phyloP scores from a whole-genome alignment of 2,329 filamentous ascomycete species.

The Clarireedia hainanense region DNA sequence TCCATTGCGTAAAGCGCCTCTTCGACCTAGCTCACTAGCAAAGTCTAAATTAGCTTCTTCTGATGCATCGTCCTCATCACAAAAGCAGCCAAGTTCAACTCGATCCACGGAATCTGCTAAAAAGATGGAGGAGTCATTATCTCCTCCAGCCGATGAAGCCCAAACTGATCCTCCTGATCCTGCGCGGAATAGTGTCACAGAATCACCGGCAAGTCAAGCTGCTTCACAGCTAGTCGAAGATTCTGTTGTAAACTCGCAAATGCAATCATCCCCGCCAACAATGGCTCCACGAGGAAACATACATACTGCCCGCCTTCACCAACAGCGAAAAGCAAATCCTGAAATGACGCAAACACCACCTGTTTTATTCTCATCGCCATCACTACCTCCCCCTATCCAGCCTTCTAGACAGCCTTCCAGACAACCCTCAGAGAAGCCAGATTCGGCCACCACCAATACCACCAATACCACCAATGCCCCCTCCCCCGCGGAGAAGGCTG shows the following conservation, averaged over 20 bases:
- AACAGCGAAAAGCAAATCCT: conserved; percentile 20
- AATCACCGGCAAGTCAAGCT: neutral
- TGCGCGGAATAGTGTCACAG: neutral
- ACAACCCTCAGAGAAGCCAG: conserved; percentile 5
- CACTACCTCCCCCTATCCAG: conserved; percentile 25
- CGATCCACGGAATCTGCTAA: too few relatives aligned
- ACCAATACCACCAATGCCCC: conserved; percentile 14
- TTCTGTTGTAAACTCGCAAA: conserved; percentile 18
- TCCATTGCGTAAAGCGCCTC: conserved; percentile 11
- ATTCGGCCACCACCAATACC: conserved; percentile 3
- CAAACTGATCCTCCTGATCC: neutral
- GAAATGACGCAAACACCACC: conserved; percentile 24
- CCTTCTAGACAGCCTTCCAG: conserved; percentile 7
- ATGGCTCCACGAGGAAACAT: conserved; percentile 23
- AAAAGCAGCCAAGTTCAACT: too few relatives aligned
- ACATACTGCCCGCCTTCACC: conserved; percentile 24
- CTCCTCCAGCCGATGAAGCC: conserved; percentile 14
- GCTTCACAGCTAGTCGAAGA: conserved; percentile 10
- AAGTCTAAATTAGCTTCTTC: neutral
- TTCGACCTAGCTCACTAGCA: neutral
- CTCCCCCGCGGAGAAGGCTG: conserved; percentile 26
- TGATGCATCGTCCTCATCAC: conserved; percentile 20
- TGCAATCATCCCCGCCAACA: conserved; percentile 27
- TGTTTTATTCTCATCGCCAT: conserved; percentile 29
- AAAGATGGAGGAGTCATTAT: conserved; percentile 21